phyloP scores from a whole-genome alignment of 2,329 filamentous ascomycete genomes.

The Ophiostoma quercus region DNA sequence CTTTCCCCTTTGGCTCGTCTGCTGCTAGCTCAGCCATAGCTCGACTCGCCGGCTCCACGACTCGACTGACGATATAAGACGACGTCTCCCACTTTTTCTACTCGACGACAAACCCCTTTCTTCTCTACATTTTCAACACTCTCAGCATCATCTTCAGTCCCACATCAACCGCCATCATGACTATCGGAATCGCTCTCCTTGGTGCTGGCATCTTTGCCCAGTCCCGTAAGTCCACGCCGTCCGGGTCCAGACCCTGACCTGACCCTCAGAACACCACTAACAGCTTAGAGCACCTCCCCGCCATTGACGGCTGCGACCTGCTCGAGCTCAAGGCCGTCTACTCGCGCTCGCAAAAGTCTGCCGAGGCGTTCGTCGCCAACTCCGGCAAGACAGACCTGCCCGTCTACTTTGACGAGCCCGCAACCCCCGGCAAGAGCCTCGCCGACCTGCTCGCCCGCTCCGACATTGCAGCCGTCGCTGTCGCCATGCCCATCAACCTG shows the following conservation, averaged over 20 bases:
- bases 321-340: conserved; percentile 60
- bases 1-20: background rate
- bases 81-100: background rate
- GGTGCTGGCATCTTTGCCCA: conserved; percentile 37
- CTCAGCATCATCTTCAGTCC: background rate
- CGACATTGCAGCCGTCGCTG: conserved; percentile 52
- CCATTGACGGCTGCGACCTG: conserved; percentile 47
- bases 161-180: conserved; percentile 21
- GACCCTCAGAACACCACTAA: background rate
- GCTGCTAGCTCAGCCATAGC: background rate
- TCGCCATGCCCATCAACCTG: conserved; percentile 57
- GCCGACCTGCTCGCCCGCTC: conserved; percentile 48
- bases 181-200: conserved; percentile 34
- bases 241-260: background rate
- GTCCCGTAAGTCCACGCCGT: conserved; percentile 27
- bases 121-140: background rate
- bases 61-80: background rate
- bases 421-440: conserved; percentile 40
- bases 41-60: background rate
- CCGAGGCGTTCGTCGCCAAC: conserved; percentile 41
- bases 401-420: conserved; percentile 54
- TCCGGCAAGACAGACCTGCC: conserved; percentile 34
- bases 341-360: conserved; percentile 56
- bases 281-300: conserved; percentile 42
- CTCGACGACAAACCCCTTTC: conserved; percentile 2